Evolutionary conservation across 2,329 filamentous ascomycete genomes (phyloP).

Genomic region (Trichoderma sp.): DNA sequence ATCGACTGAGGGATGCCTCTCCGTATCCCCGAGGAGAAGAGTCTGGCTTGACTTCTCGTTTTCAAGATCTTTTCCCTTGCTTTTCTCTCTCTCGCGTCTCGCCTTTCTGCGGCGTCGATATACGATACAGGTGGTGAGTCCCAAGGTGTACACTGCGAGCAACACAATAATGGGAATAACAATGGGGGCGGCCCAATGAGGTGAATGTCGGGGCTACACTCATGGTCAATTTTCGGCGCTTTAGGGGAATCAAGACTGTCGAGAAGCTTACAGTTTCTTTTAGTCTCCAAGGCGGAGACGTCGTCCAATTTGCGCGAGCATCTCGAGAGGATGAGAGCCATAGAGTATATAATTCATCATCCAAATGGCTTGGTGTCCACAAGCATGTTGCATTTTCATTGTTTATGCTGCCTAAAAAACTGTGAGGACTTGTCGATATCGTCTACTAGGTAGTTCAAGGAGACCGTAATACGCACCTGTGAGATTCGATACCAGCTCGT

Average conservation of each 20-base stretch:
- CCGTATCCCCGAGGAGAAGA: neutral
- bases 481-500: slow-evolving; percentile 31
- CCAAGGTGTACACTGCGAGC: slow-evolving; percentile 30
- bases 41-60: slow-evolving; percentile 22
- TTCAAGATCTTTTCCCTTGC: slow-evolving; percentile 17
- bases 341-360: slow-evolving; percentile 30
- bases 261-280: slow-evolving; percentile 25
- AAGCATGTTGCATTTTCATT: slow-evolving; percentile 25
- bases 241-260: neutral
- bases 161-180: slow-evolving; percentile 32
- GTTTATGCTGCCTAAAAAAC: slow-evolving; percentile 26
- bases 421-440: slow-evolving; percentile 4
- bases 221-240: slow-evolving; percentile 8
- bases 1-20: slow-evolving; percentile 21
- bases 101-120: slow-evolving; percentile 29
- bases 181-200: slow-evolving; percentile 31
- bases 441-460: too few relatives aligned
- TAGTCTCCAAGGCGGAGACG: slow-evolving; percentile 34
- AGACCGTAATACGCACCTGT: slow-evolving; percentile 27
- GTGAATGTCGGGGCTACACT: slow-evolving; percentile 23
- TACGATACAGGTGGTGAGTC: slow-evolving; percentile 29
- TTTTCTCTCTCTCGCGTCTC: slow-evolving; percentile 22
- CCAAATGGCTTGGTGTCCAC: slow-evolving; percentile 31
- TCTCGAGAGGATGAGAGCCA: slow-evolving; percentile 29
- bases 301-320: slow-evolving; percentile 29